Percentiles rank a stretch among this genome's conserved stretches.
These are phyloP conservation scores for Stentor coeruleus DNA, from an alignment of 73 alveolate species.

Conservation along the genomic window DNA sequence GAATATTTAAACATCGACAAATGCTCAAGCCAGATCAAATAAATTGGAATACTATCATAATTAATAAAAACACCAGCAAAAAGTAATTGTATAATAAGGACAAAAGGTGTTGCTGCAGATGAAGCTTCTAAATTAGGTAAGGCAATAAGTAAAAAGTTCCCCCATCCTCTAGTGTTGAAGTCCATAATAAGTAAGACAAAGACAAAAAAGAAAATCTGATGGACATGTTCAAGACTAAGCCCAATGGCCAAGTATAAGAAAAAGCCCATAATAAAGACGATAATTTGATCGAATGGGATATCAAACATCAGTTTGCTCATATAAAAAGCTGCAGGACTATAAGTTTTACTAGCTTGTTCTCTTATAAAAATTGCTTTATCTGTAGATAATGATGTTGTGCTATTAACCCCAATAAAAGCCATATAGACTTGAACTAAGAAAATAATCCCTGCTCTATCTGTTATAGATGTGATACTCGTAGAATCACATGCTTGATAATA, in stretches of 20 bases:
- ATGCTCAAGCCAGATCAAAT: constrained; percentile 21
- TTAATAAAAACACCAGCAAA: constrained; percentile 27
- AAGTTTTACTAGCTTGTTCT: neutral
- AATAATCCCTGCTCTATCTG: constrained; percentile 21
- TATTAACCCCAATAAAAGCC: constrained; percentile 11
- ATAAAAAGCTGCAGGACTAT: neutral
- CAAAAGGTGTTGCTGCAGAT: constrained; percentile 21
- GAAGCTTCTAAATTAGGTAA: constrained; percentile 17
- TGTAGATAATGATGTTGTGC: neutral
- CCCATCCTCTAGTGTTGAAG: constrained; percentile 24
- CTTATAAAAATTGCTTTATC: constrained; percentile 15
- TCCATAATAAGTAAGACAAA: neutral
- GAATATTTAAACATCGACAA: constrained; percentile 25
- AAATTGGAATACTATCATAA: constrained; percentile 28
- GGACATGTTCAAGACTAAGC: neutral
- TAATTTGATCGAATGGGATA: neutral
- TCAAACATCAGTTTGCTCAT: neutral
- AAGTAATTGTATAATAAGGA: neutral
- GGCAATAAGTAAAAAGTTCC: neutral
- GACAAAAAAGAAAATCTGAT: constrained; percentile 11
- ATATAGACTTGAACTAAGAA: neutral
- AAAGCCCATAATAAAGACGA: neutral
- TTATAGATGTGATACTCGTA: neutral
- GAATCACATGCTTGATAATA: neutral
- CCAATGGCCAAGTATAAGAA: constrained; percentile 21